Base-by-base conservation (phyloP, 129 eudicot species). In the Tagetes patula region DNA sequence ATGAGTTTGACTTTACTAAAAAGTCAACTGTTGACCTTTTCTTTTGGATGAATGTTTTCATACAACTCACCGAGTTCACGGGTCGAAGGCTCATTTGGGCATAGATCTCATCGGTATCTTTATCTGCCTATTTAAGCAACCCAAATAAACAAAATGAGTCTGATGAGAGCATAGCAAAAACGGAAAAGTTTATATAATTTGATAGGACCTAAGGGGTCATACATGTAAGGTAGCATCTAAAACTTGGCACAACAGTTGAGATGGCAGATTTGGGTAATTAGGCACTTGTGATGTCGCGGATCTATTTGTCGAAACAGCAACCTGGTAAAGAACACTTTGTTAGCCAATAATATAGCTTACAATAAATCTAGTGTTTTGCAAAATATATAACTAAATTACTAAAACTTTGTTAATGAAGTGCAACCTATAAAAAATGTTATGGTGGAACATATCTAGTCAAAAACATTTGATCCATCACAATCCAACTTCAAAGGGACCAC, bases 11-110 rank as follows among this genome's bases (percentile, higher is more conserved):
- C 65, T 65, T 64, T 70, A 43, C 41, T 12, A 34, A 42, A 55
- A 41, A 68, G 75, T 76, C 74, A 68, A 68, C 46, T 1, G 11
- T 52, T 53, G 65, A 67, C 42, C 13, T 53, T 55, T 56, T 30
- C 13, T 75, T 39, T 31, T 2, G 41, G 13, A 2, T 42, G 2
- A 27, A 6, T 7, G 13, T 73, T 10, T 27, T 8, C 65, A 63
- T 54, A 65, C n/a, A 63, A 73, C 96, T 85, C 86, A 94, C 97
- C 55, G 97, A 86, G 68, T 88, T 90, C 73, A 94, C 90, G 8
- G 96, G 90, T 72, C 90, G 99, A 31, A 94, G 99, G 85, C 97
- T 94, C 99, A 94, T 94, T 65, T 94, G 99, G 54, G 97, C 97
- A 62, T 84, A 94, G 74, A 94, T 94, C 79, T 94, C 99, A 73